Evolutionary conservation across 176 grass and related monocot genomes (phyloP), one percentile per base, ranked within the genome.

Genomic region (Calamus simplicifolius): DNA sequence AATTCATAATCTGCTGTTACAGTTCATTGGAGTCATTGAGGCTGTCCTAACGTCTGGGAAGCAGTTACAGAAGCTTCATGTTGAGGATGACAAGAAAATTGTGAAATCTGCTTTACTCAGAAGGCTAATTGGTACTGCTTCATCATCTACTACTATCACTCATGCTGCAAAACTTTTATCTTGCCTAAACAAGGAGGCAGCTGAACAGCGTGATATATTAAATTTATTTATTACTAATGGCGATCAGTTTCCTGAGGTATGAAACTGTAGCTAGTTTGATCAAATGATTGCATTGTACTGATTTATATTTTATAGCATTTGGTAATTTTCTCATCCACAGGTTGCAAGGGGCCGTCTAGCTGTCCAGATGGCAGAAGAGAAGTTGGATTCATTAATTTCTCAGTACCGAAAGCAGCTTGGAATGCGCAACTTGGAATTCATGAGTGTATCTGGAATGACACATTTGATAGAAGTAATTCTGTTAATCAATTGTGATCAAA

Each of bases 181-280:
- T 57, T 81, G 67, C 77, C 83, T 96, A 71, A 87, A 88, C 53
- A 85, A 85, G 83, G 81, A 96, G 58, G 86, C 86, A 23, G 83
- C 86, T 69, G 77, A 90, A 66, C 80, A 88, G 80, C 75, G 83
- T 66, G 86, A 96, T 79, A 80, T 90, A 75, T 69, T 71, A 19
- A 90, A 90, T 50, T 68, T 96, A 64, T 96, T 96, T 43, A 31
- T 96, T 79, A 49, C 86, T 77, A 85, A 77, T 60, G 61, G 66
- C 14, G 75, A 87, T 73, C 83, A 90, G 63, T 96, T 96, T 69
- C 86, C 86, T 7, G 92, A 96, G 80, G 92, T 82, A 88, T 68
- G 26, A 60, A 28, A 35, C 52, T 52, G 3, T 16, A 43, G 35
- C 35, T 43, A 21, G 69, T 58, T 25, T 54, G 67, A 54, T 43